Evolutionary conservation across 163 green algal species (phyloP).

Genomic region (Scenedesmus sp.): DNA sequence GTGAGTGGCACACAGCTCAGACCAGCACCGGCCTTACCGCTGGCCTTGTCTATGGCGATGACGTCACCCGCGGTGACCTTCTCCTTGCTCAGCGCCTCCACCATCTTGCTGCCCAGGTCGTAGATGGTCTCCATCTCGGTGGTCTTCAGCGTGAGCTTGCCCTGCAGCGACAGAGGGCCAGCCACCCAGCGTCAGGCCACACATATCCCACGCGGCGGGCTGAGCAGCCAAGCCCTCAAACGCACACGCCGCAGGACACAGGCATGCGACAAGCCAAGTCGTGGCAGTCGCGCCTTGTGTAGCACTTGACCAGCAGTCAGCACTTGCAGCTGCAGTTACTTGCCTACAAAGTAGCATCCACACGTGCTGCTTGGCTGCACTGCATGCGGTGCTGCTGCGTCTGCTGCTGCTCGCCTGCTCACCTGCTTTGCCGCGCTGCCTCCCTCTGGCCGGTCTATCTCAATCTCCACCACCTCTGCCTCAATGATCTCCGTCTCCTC

Average conservation of each 20-base stretch:
- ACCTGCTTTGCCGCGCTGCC: slow-evolving; percentile 92
- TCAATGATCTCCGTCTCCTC: slow-evolving; percentile 99
- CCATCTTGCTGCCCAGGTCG: slow-evolving; percentile 97
- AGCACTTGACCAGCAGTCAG: too few relatives aligned
- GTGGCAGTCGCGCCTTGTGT: too few relatives aligned
- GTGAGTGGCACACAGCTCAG: too few relatives aligned
- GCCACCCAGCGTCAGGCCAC: slow-evolving; percentile 53
- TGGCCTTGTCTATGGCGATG: slow-evolving; percentile 98
- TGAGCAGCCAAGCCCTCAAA: too few relatives aligned
- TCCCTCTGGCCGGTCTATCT: slow-evolving; percentile 95
- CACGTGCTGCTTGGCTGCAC: neutral
- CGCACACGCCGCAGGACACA: neutral
- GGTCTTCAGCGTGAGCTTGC: slow-evolving; percentile 96
- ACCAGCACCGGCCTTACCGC: slow-evolving; percentile 58
- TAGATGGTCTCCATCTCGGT: slow-evolving; percentile 99
- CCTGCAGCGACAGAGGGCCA: neutral
- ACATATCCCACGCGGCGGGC: too few relatives aligned
- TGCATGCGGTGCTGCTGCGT: neutral
- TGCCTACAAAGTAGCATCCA: too few relatives aligned
- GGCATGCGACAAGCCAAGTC: too few relatives aligned
- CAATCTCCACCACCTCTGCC: slow-evolving; percentile 98
- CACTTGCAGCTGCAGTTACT: too few relatives aligned
- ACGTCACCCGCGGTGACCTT: slow-evolving; percentile 97
- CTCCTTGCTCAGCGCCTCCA: slow-evolving; percentile 91
- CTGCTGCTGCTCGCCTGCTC: neutral